These are phyloP conservation scores for Umbellularia californica DNA, from an alignment of 164 flowering plant species.

Conservation along the genomic window DNA sequence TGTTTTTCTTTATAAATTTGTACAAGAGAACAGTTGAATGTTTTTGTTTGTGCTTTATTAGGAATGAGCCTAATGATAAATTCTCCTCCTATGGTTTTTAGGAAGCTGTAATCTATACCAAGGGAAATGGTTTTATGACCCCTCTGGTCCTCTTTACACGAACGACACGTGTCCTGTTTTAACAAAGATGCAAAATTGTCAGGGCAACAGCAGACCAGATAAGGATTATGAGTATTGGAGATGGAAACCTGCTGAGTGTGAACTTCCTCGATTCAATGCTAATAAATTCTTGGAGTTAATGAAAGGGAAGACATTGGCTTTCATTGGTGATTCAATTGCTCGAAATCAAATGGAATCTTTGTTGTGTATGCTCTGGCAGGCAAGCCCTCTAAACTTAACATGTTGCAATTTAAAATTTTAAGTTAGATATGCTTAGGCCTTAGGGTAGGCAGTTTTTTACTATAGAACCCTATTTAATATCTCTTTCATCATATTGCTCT, in stretches of 20 bases:
- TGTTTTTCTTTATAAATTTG: not conserved
- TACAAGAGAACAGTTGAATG: not conserved
- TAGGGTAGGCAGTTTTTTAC: too few relatives aligned
- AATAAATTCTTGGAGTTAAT: constrained; percentile 78
- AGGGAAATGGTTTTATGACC: constrained; percentile 76
- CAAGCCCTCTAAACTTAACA: constrained; percentile 9
- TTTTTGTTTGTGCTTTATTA: not conserved
- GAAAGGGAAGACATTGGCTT: constrained; percentile 92
- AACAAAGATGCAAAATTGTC: constrained; percentile 92
- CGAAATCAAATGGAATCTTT: constrained; percentile 97
- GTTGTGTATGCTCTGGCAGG: constrained; percentile 97
- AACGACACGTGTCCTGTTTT: constrained; percentile 84
- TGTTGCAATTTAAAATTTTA: too few relatives aligned
- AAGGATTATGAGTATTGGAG: constrained; percentile 88
- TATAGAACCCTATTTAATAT: too few relatives aligned
- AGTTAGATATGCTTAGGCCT: too few relatives aligned
- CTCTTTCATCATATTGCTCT: too few relatives aligned
- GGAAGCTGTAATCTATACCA: constrained; percentile 72
- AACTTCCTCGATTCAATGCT: constrained; percentile 82
- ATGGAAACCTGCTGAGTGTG: constrained; percentile 85
- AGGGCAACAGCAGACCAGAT: constrained; percentile 94
- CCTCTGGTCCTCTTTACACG: constrained; percentile 70
- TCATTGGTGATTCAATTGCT: constrained; percentile 94
- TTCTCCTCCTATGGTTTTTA: constrained; percentile 10
- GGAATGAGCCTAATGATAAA: not conserved